Evolutionary conservation across 1,284 basidiomycete species (phyloP).

Genomic region (Cutaneotrichosporon dermatis): DNA sequence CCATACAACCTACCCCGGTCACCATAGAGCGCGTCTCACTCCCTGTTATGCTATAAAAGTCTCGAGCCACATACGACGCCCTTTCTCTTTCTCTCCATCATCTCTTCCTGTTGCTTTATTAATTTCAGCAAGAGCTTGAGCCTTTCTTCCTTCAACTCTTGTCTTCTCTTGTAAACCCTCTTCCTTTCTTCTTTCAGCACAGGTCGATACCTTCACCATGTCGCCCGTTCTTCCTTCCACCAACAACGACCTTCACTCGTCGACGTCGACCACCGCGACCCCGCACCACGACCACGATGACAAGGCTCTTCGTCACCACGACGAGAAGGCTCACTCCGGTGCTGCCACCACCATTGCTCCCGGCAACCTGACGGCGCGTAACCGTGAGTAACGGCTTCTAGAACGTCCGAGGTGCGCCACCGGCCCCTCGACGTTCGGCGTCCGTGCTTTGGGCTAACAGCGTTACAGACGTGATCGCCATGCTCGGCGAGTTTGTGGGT

Average conservation of each 20-base stretch:
- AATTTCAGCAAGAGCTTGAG: neutral
- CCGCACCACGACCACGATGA: neutral
- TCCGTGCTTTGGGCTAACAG: neutral
- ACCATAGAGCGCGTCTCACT: too few relatives aligned
- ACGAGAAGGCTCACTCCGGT: too few relatives aligned
- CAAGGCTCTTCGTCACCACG: neutral
- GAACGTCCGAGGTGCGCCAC: neutral
- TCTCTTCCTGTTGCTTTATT: neutral
- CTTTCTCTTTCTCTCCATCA: too few relatives aligned
- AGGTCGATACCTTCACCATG: neutral
- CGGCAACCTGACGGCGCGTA: slow-evolving; percentile 9
- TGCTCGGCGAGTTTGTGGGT: slow-evolving; percentile 52
- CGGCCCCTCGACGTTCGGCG: neutral
- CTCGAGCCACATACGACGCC: too few relatives aligned
- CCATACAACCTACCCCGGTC: too few relatives aligned
- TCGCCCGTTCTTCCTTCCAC: slow-evolving; percentile 10
- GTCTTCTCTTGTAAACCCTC: neutral
- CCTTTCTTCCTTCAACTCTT: neutral
- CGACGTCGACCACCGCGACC: neutral
- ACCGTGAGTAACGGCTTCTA: slow-evolving; percentile 16
- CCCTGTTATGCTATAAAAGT: too few relatives aligned
- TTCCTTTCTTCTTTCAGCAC: neutral
- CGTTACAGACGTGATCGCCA: slow-evolving; percentile 45
- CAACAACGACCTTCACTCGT: slow-evolving; percentile 7
- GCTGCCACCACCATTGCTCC: neutral